phyloP scores from a whole-genome alignment of 805 yeast species.

The Teunomyces atbi region DNA sequence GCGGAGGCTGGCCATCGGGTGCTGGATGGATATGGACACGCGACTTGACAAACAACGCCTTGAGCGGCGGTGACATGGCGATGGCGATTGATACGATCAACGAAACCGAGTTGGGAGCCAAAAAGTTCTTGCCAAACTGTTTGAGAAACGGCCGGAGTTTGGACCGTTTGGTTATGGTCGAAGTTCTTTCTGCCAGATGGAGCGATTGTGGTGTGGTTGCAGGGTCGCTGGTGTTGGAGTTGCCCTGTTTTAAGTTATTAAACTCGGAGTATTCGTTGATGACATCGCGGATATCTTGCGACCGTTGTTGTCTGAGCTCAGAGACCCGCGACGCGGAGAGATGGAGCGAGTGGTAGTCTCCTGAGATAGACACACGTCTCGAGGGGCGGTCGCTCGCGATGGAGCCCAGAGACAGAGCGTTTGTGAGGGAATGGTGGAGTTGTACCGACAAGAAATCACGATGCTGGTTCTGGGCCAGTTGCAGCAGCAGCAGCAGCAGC shows the following conservation, averaged over 20 bases:
- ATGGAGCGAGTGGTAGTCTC: conserved; percentile 14
- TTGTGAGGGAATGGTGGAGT: conserved; percentile 8
- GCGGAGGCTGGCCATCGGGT: conserved; percentile 81
- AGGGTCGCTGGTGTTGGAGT: conserved; percentile 15
- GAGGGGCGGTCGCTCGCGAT: conserved; percentile 5
- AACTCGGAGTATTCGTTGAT: conserved; percentile 47
- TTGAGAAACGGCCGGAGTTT: conserved; percentile 2
- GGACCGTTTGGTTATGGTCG: background rate
- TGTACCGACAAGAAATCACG: conserved; percentile 14
- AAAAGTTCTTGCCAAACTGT: conserved; percentile 44
- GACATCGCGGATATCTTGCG: conserved; percentile 39
- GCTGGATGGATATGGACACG: conserved; percentile 61
- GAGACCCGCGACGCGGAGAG: conserved; percentile 18
- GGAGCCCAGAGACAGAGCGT: conserved; percentile 6
- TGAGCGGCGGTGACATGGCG: conserved; percentile 81
- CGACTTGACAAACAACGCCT: conserved; percentile 49
- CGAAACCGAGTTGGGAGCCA: conserved; percentile 70
- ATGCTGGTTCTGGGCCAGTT: background rate
- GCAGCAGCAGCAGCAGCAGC: background rate
- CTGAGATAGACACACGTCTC: conserved; percentile 8
- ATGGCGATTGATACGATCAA: conserved; percentile 63
- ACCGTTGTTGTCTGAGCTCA: conserved; percentile 22
- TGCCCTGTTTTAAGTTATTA: conserved; percentile 15
- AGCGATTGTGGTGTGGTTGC: conserved; percentile 11
- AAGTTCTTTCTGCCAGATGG: background rate